Base-by-base conservation (phyloP, 495 filamentous ascomycete genomes). In the Neurospora cerealis region DNA sequence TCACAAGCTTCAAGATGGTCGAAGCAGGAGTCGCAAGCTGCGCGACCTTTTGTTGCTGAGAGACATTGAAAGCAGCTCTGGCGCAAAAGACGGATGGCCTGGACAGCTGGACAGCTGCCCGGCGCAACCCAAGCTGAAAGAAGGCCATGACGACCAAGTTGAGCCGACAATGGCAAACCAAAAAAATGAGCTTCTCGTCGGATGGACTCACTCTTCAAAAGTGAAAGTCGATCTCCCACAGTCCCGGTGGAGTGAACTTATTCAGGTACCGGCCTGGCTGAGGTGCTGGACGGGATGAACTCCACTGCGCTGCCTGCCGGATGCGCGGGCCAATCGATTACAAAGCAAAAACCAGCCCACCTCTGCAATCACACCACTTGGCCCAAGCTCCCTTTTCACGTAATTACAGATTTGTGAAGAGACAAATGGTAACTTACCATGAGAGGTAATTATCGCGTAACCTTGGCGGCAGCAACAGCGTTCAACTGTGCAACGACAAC, bases 61-160 rank as follows among this genome's bases (percentile, higher is more conserved):
- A 73, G 80, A 78, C 75, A 80, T 81, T 70, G 76, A 42, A n/a
- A 70, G 74, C 7, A 48, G 40, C 34, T 79, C 74, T 71, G 70
- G 87, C 86, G 81, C 91, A 91, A 74, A 88, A 83, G 74, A 91
- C 89, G 69, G 89, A 84, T 60, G 87, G 83, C 34, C 84, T 80
- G 4, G 88, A 82, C 17, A 92, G 77, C 72, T 86, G 86, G 11
- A 87, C 83, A 70, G 85, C 85, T 44, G 84, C 86, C 74, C 83
- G 81, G 60, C 87, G 85, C 69, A 91, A 78, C 40, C 85, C 83
- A 37, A 86, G 85, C 54, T 87, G 82, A 11, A 87, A 73, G 71
- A 83, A 81, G 48, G 81, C 81, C 87, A 88, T 88, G 75, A 69
- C 73, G 72, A 32, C 70, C 62, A 60, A 21, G 54, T 34, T 44